phyloP scores from a whole-genome alignment of 495 filamentous ascomycete genomes.

The Talaromyces adpressus region DNA sequence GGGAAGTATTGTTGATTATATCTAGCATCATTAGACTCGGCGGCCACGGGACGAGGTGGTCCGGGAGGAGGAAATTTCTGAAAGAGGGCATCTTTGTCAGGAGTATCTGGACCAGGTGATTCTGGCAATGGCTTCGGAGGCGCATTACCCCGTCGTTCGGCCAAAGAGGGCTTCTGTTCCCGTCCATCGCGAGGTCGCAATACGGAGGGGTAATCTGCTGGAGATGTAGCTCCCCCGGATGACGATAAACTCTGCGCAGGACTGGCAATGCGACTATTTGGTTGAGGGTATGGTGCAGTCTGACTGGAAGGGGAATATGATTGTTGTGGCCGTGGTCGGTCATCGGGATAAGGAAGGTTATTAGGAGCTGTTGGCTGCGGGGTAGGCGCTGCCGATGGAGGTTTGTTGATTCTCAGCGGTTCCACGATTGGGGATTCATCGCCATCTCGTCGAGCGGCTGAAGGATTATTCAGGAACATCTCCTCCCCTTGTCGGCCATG shows the following conservation, averaged over 20 bases:
- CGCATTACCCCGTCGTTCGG: slow-evolving; percentile 62
- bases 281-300: slow-evolving; percentile 38
- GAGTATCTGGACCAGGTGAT: slow-evolving; percentile 62
- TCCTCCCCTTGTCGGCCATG: slow-evolving; percentile 60
- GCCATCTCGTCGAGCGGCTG: slow-evolving; percentile 31
- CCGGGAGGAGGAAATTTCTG: slow-evolving; percentile 21
- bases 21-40: slow-evolving; percentile 12
- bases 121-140: slow-evolving; percentile 72
- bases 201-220: slow-evolving; percentile 36
- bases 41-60: slow-evolving; percentile 4
- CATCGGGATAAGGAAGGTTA: slow-evolving; percentile 71
- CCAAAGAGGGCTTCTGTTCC: slow-evolving; percentile 44
- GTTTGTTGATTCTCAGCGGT: slow-evolving; percentile 80
- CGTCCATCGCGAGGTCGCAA: slow-evolving; percentile 42
- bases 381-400: slow-evolving; percentile 46
- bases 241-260: slow-evolving; percentile 28
- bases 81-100: slow-evolving; percentile 66
- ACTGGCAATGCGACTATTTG: slow-evolving; percentile 22
- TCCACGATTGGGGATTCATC: slow-evolving; percentile 68
- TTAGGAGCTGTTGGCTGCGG: slow-evolving; percentile 30
- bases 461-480: slow-evolving; percentile 57
- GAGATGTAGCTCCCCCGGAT: slow-evolving; percentile 24
- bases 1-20: slow-evolving; percentile 64
- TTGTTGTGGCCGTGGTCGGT: slow-evolving; percentile 45
- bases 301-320: slow-evolving; percentile 22